Base-by-base conservation (phyloP, 805 yeast species). In the Saturnispora saitoi region DNA sequence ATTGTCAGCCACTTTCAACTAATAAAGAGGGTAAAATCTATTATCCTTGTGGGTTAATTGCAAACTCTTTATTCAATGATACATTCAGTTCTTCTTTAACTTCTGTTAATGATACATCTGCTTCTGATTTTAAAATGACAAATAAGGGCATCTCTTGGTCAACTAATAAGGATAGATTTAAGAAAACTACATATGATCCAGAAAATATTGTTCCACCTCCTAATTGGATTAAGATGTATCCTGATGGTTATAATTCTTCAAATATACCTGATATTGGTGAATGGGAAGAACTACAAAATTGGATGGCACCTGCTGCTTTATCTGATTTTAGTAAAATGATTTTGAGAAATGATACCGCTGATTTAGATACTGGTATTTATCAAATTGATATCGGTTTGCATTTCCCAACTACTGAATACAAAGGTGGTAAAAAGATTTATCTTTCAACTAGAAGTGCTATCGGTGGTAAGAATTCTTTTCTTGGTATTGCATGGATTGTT, bases 21-120 rank as follows among this genome's bases (percentile, higher is more conserved):
- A 63, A 73, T 29, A 71, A 55, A 48, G 46, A 51, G n/a, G 82
- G 82, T 14, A 76, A 66, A 64, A 75, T 69, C 45, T 74, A 75
- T 52, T 86, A 86, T 59, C 95, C 95, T 12, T 86, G 95, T 66
- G 95, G 95, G 1, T 69, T 86, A 51, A 85, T 86, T 59, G 93
- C 95, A 15, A 86, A 86, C 62, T 77, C 90, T 9, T 56, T 83
- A 56, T 86, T 85, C 67, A 86, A 86, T 63, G 95, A 86, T 58
- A 83, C 93, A 0, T 83, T 77, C 54, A 58, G 80, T 4, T 63
- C 69, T 15, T 37, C 43, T 4, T 77, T 81, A 2, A 61, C 62
- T 3, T 68, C 72, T 22, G 68, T 75, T 26, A 67, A 68, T 51
- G 65, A 62, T 32, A 72, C 81, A 1, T n/a, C 30, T 29, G 55